Conservation (phyloP, 2,329 filamentous ascomycete species). For the Paracoccidioides lutzii region DNA sequence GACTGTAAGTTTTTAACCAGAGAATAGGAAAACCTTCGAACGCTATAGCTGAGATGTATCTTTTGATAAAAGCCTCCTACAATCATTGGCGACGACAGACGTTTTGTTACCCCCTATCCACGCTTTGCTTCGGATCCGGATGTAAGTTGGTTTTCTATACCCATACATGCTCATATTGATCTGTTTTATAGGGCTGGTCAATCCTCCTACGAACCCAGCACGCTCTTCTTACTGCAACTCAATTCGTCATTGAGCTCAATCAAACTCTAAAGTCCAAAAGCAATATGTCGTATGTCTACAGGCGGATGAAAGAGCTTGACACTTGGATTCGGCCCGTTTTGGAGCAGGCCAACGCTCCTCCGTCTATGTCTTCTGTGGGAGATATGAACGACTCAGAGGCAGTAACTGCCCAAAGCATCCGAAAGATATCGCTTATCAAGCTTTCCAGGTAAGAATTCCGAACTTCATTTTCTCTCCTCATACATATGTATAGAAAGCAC, state of each 20-base stretch:
- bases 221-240: conserved; percentile 29
- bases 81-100: conserved; percentile 31
- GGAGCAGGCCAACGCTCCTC: conserved; percentile 19
- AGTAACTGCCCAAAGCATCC: conserved; percentile 28
- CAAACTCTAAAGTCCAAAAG: conserved; percentile 25
- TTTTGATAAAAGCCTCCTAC: conserved; percentile 23
- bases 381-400: conserved; percentile 21
- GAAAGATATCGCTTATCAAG: conserved; percentile 32
- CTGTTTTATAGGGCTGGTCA: conserved; percentile 26
- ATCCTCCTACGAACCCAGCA: conserved; percentile 32
- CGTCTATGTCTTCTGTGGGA: conserved; percentile 15
- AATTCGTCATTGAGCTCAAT: conserved; percentile 30
- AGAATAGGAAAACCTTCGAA: background rate
- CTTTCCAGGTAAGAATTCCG: conserved; percentile 25
- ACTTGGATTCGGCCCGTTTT: conserved; percentile 27
- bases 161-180: background rate
- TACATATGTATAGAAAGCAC: background rate
- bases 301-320: conserved; percentile 32
- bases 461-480: conserved; percentile 3
- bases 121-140: conserved; percentile 29
- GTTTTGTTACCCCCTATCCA: conserved; percentile 32
- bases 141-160: conserved; percentile 16
- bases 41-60: conserved; percentile 5
- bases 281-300: conserved; percentile 27
- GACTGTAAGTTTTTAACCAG: conserved; percentile 20